Evolutionary conservation across 306 rosid species (phyloP).

Genomic region (Acacia confusa): DNA sequence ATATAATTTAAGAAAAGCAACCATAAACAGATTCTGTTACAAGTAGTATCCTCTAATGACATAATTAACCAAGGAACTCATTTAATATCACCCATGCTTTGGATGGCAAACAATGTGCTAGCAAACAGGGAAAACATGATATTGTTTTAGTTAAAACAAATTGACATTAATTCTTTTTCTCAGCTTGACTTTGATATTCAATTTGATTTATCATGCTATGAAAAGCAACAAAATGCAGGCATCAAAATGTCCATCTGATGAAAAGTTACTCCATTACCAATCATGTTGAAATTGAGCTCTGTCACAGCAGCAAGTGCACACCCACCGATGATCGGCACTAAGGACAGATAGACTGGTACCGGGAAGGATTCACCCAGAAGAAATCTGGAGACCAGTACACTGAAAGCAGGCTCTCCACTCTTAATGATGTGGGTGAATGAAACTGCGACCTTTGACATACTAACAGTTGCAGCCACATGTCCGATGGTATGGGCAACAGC

Average conservation of each 20-base stretch:
- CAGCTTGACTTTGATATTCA: not conserved
- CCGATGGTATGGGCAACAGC: constrained; percentile 94
- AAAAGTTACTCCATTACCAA: constrained; percentile 46
- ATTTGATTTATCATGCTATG: not conserved
- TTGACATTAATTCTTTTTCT: constrained; percentile 1
- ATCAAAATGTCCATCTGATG: not conserved
- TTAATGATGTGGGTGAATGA: constrained; percentile 97
- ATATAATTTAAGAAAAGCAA: constrained; percentile 7
- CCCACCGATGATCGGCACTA: constrained; percentile 90
- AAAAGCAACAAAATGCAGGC: not conserved
- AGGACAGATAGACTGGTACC: constrained; percentile 66
- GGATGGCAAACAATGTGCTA: not conserved
- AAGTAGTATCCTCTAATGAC: not conserved
- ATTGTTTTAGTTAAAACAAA: not conserved
- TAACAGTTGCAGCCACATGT: constrained; percentile 93
- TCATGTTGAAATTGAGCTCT: constrained; percentile 96
- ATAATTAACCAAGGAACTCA: not conserved
- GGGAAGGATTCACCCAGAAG: constrained; percentile 85
- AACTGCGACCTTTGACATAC: constrained; percentile 96
- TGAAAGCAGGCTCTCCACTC: constrained; percentile 98
- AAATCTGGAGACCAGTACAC: constrained; percentile 83
- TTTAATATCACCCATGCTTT: not conserved
- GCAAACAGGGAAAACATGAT: not conserved
- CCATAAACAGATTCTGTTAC: not conserved
- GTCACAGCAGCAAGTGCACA: constrained; percentile 91